Conservation (phyloP, 345 rosid genomes). For the Kernera saxatilis region DNA sequence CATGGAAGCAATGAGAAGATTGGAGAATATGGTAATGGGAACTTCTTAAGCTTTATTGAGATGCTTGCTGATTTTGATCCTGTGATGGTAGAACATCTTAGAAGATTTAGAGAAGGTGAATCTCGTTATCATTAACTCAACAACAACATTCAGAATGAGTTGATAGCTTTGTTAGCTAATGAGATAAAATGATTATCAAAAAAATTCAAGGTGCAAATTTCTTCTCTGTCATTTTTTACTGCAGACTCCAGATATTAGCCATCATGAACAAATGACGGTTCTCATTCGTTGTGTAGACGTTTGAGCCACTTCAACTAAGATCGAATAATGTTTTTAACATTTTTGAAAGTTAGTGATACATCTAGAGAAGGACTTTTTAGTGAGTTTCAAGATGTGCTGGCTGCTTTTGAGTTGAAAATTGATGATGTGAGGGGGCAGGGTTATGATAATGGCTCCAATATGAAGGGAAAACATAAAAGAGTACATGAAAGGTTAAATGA, state of each 20-base stretch:
- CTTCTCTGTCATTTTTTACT: not conserved
- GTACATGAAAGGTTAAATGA: not conserved
- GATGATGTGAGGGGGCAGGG: not conserved
- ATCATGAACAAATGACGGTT: not conserved
- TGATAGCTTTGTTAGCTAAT: too few species aligned
- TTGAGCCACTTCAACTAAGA: too few species aligned
- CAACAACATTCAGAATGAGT: too few species aligned
- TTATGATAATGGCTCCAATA: not conserved
- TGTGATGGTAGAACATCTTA: not conserved
- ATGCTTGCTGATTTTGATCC: not conserved
- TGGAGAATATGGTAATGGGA: not conserved
- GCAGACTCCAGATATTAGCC: not conserved
- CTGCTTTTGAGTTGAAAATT: not conserved
- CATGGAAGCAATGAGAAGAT: not conserved
- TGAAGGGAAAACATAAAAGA: not conserved
- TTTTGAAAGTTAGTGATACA: not conserved
- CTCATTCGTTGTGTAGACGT: not conserved
- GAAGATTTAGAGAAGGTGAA: not conserved
- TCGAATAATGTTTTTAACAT: not conserved
- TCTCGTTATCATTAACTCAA: not conserved
- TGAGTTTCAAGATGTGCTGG: not conserved
- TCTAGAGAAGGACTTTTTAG: not conserved
- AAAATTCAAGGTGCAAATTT: not conserved
- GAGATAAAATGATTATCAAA: not conserved
- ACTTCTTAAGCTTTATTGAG: not conserved